These are phyloP conservation scores for Paramyrothecium sp. DNA, from an alignment of 2,329 filamentous ascomycete genomes.

Conservation along the genomic window DNA sequence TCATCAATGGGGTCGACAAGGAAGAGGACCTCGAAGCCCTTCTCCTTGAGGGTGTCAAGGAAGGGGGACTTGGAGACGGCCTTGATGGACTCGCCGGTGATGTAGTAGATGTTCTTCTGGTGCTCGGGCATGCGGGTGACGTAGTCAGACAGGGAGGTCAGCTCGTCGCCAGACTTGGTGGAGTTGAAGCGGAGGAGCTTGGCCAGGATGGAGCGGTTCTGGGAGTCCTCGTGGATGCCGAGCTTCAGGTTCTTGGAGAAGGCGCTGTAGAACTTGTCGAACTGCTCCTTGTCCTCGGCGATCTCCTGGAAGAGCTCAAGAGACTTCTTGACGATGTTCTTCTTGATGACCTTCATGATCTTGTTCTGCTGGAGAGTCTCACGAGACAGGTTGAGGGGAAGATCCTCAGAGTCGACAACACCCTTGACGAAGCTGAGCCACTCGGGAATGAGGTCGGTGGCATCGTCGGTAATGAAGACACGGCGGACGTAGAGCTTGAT, in stretches of 20 bases:
- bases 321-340: constrained; percentile 99
- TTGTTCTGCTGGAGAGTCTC: constrained; percentile 99
- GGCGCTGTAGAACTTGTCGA: constrained; percentile 99
- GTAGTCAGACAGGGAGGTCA: constrained; percentile 94
- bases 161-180: constrained; percentile 97
- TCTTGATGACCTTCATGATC: constrained; percentile 99
- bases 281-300: constrained; percentile 98
- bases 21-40: constrained; percentile 99
- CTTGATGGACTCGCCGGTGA: constrained; percentile 99
- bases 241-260: constrained; percentile 99
- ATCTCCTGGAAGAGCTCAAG: constrained; percentile 99
- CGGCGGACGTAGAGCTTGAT: constrained; percentile 99
- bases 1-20: constrained; percentile 98
- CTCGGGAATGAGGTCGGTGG: constrained; percentile 97
- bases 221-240: constrained; percentile 98
- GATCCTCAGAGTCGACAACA: constrained; percentile 99
- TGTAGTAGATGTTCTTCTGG: constrained; percentile 99
- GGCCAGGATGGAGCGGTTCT: constrained; percentile 89
- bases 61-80: constrained; percentile 97
- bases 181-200: constrained; percentile 99
- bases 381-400: constrained; percentile 98
- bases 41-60: constrained; percentile 97
- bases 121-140: constrained; percentile 99
- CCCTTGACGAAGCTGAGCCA: constrained; percentile 99
- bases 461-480: constrained; percentile 99